These are phyloP conservation scores for Chrysophaeum taylorii DNA, from an alignment of 352 stramenopile genomes.

Conservation along the genomic window DNA sequence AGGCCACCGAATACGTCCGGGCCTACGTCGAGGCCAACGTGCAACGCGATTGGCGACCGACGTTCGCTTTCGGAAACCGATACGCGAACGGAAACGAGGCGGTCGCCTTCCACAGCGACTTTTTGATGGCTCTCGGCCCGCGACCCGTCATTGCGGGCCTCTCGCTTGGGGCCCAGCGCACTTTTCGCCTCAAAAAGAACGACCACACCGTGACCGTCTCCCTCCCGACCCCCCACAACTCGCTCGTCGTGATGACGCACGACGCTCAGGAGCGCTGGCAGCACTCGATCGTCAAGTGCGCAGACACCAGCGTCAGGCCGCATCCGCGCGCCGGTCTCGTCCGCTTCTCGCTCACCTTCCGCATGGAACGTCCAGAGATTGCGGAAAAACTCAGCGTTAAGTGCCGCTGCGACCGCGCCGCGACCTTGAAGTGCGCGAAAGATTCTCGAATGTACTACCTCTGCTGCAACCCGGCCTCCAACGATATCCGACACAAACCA, in stretches of 20 bases:
- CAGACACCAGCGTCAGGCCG: background rate
- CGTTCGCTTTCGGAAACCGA: background rate
- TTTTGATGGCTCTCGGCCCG: conserved; percentile 11
- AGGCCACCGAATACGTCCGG: background rate
- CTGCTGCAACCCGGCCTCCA: background rate
- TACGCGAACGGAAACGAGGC: background rate
- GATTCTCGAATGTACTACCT: background rate
- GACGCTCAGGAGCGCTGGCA: conserved; percentile 5
- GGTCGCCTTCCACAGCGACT: conserved; percentile 15
- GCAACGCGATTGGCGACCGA: background rate
- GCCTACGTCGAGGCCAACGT: background rate
- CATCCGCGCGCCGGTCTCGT: background rate
- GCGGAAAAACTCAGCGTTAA: background rate
- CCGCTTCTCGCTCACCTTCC: background rate
- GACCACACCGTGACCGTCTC: background rate
- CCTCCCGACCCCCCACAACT: conserved; percentile 19
- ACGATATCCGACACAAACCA: background rate
- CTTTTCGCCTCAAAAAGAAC: background rate
- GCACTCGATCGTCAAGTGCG: background rate
- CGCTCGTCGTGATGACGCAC: conserved; percentile 19
- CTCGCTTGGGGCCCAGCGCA: conserved; percentile 10
- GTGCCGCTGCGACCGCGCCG: background rate
- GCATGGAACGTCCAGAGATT: background rate
- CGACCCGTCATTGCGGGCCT: conserved; percentile 22
- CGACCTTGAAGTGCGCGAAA: background rate